Conservation (phyloP, 2,329 filamentous ascomycete species). For the Cercospora beticola region DNA sequence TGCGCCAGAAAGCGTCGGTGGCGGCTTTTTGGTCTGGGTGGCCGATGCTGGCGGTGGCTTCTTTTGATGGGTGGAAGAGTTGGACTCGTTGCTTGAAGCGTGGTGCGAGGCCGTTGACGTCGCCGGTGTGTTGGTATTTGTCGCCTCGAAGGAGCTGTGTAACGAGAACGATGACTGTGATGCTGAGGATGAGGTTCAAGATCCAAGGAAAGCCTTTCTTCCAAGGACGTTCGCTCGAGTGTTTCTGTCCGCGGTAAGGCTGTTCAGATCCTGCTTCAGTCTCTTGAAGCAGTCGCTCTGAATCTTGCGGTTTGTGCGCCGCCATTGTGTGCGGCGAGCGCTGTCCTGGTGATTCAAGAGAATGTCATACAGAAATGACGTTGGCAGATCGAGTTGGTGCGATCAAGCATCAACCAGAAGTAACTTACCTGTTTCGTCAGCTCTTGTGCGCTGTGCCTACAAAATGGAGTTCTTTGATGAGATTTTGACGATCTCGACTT, state of each 20-base stretch:
- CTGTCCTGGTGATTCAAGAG: neutral
- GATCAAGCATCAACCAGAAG: neutral
- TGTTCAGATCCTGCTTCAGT: neutral
- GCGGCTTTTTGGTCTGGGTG: constrained; percentile 5
- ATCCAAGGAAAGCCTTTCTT: constrained; percentile 10
- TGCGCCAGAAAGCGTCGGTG: constrained; percentile 13
- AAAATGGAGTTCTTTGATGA: neutral
- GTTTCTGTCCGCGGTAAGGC: neutral
- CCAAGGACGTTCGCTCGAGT: constrained; percentile 1
- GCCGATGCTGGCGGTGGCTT: constrained; percentile 8
- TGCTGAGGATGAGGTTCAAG: constrained; percentile 1
- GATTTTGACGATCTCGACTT: neutral
- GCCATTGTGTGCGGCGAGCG: neutral
- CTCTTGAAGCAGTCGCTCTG: neutral
- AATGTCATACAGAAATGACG: neutral
- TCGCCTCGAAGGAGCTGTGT: constrained; percentile 5
- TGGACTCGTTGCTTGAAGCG: constrained; percentile 9
- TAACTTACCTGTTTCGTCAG: neutral
- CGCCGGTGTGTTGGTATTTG: constrained; percentile 12
- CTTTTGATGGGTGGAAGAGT: constrained; percentile 6
- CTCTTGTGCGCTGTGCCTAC: neutral
- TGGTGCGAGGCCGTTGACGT: constrained; percentile 14
- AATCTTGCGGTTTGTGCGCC: neutral
- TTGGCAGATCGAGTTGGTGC: neutral
- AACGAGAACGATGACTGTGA: neutral